Conservation (phyloP, 148 eudicot species). For the Limonium bicolor region DNA sequence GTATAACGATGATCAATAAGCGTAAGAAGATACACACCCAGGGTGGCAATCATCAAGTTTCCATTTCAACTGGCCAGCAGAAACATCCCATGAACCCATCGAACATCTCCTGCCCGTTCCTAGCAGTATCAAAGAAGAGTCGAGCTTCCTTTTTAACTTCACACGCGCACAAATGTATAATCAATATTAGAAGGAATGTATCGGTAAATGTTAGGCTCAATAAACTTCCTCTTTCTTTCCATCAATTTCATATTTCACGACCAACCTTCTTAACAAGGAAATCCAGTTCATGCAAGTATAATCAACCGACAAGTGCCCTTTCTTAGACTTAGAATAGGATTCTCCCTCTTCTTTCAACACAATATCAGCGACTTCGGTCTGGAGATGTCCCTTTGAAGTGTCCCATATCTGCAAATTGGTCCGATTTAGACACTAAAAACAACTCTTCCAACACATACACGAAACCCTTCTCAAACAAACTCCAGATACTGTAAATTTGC, state of each 20-base stretch:
- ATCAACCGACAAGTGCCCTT: conserved; percentile 85
- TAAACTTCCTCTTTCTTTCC: background rate
- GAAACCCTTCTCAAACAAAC: conserved; percentile 1
- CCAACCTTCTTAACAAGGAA: conserved; percentile 52
- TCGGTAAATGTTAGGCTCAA: conserved; percentile 17
- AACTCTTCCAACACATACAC: background rate
- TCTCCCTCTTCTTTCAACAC: conserved; percentile 19
- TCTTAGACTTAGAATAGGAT: conserved; percentile 41
- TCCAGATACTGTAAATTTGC: too few relatives aligned
- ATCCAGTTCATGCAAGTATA: conserved; percentile 96
- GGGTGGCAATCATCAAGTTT: conserved; percentile 85
- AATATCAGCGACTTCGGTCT: conserved; percentile 61
- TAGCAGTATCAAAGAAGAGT: conserved; percentile 48
- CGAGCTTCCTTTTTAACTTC: conserved; percentile 81
- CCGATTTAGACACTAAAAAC: background rate
- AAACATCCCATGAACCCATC: conserved; percentile 63
- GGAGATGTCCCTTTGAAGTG: conserved; percentile 65
- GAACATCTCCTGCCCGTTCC: conserved; percentile 79
- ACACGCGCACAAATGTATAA: conserved; percentile 14
- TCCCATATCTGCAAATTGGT: conserved; percentile 93
- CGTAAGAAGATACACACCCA: conserved; percentile 35
- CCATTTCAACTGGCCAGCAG: conserved; percentile 87
- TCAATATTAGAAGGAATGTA: background rate
- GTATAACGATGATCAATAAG: too few relatives aligned
- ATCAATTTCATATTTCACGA: background rate